A percentile compares a stretch with the other conserved stretches of the same genome.
These are phyloP conservation scores for Suillus hirtellus DNA, from an alignment of 768 basidiomycete genomes.

Conservation along the genomic window DNA sequence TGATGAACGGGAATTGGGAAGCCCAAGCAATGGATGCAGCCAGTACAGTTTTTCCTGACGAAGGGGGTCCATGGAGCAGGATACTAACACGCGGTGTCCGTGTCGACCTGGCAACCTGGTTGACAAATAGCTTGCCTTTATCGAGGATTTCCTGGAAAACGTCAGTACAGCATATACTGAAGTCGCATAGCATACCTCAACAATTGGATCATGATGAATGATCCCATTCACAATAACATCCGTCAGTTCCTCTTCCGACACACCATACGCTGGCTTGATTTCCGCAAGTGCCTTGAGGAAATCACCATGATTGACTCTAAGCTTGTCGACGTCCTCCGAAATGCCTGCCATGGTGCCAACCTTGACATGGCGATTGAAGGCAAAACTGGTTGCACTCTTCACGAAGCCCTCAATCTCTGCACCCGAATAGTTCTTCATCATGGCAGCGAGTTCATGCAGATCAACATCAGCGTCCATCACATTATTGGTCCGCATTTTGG, in stretches of 20 bases:
- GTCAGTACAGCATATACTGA: constrained; percentile 11
- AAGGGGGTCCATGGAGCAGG: constrained; percentile 85
- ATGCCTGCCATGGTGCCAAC: constrained; percentile 97
- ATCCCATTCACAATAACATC: constrained; percentile 96
- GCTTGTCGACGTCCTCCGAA: constrained; percentile 91
- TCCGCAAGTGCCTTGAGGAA: constrained; percentile 92
- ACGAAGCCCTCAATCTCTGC: constrained; percentile 95
- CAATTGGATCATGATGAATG: constrained; percentile 73
- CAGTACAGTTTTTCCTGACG: constrained; percentile 92
- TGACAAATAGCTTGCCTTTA: constrained; percentile 85
- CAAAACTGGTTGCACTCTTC: constrained; percentile 98
- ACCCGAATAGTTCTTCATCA: constrained; percentile 97
- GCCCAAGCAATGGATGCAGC: constrained; percentile 92
- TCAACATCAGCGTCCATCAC: constrained; percentile 90
- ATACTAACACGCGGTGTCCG: constrained; percentile 91
- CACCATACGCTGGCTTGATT: constrained; percentile 96
- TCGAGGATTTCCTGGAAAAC: constrained; percentile 72
- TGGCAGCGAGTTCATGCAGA: constrained; percentile 72
- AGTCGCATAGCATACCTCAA: constrained; percentile 63
- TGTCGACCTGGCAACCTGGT: constrained; percentile 89
- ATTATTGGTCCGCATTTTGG: constrained; percentile 89
- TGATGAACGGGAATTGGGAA: constrained; percentile 97
- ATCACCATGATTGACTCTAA: constrained; percentile 83
- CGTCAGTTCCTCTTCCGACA: constrained; percentile 92
- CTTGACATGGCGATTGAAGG: constrained; percentile 96